phyloP scores from a whole-genome alignment of 768 basidiomycete genomes.

The Lyophyllum semitale region DNA sequence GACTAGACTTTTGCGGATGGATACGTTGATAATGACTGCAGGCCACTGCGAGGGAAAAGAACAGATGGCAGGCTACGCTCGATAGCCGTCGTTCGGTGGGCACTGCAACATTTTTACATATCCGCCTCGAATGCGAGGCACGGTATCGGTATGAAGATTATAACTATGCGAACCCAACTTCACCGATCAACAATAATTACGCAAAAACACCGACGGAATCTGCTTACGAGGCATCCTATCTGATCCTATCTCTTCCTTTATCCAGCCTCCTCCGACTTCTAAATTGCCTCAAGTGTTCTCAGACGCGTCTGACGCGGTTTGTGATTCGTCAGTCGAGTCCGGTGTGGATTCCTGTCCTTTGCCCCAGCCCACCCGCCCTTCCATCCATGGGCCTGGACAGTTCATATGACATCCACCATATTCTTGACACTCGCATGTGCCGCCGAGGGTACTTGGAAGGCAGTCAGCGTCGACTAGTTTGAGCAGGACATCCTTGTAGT shows the following conservation, averaged over 20 bases:
- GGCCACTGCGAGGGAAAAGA: too few species aligned
- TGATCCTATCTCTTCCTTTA: neutral
- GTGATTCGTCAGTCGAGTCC: neutral
- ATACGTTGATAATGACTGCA: too few species aligned
- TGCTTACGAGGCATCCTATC: too few species aligned
- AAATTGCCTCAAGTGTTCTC: neutral
- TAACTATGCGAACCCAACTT: neutral
- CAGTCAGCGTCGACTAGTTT: conserved; percentile 64
- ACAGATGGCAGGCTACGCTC: too few species aligned
- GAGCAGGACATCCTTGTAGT: conserved; percentile 59
- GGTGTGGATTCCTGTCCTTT: conserved; percentile 24
- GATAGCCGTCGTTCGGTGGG: too few species aligned
- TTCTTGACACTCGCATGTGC: conserved; percentile 60
- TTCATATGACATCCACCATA: conserved; percentile 61
- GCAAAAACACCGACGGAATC: too few species aligned
- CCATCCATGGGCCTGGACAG: conserved; percentile 72
- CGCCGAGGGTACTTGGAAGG: conserved; percentile 62
- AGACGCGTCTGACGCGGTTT: neutral
- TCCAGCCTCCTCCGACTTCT: neutral
- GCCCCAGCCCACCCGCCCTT: conserved; percentile 55
- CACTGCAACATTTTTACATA: too few species aligned
- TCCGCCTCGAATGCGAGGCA: too few species aligned
- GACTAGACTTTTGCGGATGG: too few species aligned
- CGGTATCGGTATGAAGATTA: too few species aligned
- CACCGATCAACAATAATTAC: neutral